Evolutionary conservation across 2,329 filamentous ascomycete genomes (phyloP), one percentile per base, ranked within the genome.

Genomic region (Neofusicoccum kwambonambiense): DNA sequence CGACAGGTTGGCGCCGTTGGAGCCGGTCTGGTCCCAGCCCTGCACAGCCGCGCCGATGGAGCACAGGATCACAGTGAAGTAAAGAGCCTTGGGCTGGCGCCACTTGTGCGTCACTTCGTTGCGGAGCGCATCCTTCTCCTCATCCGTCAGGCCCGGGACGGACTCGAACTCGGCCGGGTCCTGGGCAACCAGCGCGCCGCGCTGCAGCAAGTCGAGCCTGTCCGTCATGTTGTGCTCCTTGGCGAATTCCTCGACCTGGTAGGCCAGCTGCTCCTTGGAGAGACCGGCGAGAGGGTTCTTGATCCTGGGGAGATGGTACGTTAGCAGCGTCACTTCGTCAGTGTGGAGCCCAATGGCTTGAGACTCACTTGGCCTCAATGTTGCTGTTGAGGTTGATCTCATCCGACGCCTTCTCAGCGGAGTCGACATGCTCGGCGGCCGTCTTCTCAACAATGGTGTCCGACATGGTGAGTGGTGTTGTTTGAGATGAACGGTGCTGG

Each of bases 181-280:
- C 74, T 91, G 89, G 2, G 91, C 91, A 17, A 93, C 84, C 11
- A 94, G 81, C 3, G 90, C 91, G 39, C 90, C 91, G 70, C 89
- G 89, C 60, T 84, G 81, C 60, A 93, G 81, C 15, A 89, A 72
- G 3, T 80, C 77, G 3, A 86, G 77, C 68, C 89, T 82, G 62
- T 89, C 84, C 2, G 79, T 75, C 31, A 93, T 80, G 27, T 82
- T 82, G 69, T 89, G 85, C 47, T 83, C 77, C 13, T 80, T 78
- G 44, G 87, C 89, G 70, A 90, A 91, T n/a, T 80, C 79, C 60
- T 87, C 82, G 37, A 88, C 88, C 60, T 87, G 79, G 42, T 74
- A 72, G 63, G 87, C 75, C 7, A 88, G 81, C 68, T 78, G 74
- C 51, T 76, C 80, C 67, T 73, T 80, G 7, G 85, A 78, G 57